These are phyloP conservation scores for Botrytis fabae DNA, from an alignment of 2,329 filamentous ascomycete species.

Conservation along the genomic window DNA sequence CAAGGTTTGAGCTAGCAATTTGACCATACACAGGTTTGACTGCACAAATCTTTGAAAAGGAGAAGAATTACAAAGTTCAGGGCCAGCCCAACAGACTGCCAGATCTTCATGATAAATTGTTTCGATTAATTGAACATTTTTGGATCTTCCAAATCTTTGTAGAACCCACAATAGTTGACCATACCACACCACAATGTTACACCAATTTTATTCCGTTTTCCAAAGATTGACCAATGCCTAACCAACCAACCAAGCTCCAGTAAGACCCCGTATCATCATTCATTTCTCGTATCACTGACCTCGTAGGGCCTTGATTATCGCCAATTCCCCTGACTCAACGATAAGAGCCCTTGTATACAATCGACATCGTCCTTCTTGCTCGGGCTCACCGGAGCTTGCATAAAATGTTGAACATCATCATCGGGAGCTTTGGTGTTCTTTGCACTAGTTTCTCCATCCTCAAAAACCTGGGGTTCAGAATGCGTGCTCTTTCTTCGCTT, in stretches of 20 bases:
- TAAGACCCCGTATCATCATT: slow-evolving; percentile 20
- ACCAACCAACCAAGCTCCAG: slow-evolving; percentile 21
- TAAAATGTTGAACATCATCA: slow-evolving; percentile 71
- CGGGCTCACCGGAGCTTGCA: slow-evolving; percentile 64
- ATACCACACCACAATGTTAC: slow-evolving; percentile 10
- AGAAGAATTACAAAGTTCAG: not conserved
- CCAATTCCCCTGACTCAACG: slow-evolving; percentile 92
- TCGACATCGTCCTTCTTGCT: slow-evolving; percentile 81
- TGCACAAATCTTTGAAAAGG: too few relatives aligned
- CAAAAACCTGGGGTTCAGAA: slow-evolving; percentile 51
- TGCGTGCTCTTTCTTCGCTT: slow-evolving; percentile 33
- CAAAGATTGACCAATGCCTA: slow-evolving; percentile 10
- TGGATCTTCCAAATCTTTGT: not conserved
- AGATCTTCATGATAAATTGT: not conserved
- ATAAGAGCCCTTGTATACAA: slow-evolving; percentile 84
- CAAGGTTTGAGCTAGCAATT: not conserved
- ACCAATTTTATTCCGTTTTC: slow-evolving; percentile 8
- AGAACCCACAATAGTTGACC: not conserved
- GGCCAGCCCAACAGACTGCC: not conserved
- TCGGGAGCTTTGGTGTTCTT: slow-evolving; percentile 41
- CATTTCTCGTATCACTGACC: slow-evolving; percentile 15
- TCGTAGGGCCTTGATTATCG: slow-evolving; percentile 41
- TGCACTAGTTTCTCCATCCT: slow-evolving; percentile 46
- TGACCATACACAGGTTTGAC: not conserved
- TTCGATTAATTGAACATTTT: slow-evolving; percentile 16